Evolutionary conservation across 1,139 yeast species (phyloP), one percentile per base, ranked within the genome.

Genomic region (Fermentozyma sake): DNA sequence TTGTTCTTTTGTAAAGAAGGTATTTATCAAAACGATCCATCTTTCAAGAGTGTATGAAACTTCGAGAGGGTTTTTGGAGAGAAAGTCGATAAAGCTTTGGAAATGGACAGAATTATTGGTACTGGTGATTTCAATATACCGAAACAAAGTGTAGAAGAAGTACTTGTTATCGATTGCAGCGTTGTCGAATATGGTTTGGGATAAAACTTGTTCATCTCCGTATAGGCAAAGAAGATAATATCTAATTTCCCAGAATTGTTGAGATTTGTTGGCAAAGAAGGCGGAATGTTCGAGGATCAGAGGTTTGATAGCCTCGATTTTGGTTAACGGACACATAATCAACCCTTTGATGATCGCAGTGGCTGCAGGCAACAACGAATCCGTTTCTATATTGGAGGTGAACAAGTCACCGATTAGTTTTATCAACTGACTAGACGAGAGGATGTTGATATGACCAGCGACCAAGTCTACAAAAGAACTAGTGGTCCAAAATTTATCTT

Each of bases 11-110:
- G 50, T 27, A 40, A 69, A 61, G 28, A 49, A 40, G 3, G 36
- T 27, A 28, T 75, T 67, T 4, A 79, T 37, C 1, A 78, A 32
- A 0, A 78, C 65, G 16, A 66, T 43, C 85, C 85, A 80, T 46
- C 85, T 71, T n/a, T 45, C 39, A 30, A 76, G 59, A 1, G 68
- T 34, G 4, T 48, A 37, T 2, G 38, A 27, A 4, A 67, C 28
- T 10, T 59, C 34, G 0, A 30, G 25, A 1, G 32, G 4, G 20
- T 28, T 32, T 24, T 23, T 34, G 16, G 26, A 23, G 3, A 58
- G 34, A 25, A 45, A 54, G 3, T 44, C 30, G n/a, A 62, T 27
- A 30, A 75, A 65, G 1, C 38, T 30, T 0, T 33, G 26, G 9
- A 50, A 45, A 9, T 42, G 29, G 2, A 31, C 20, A 4, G 26